Evolutionary conservation across 805 yeast genomes (phyloP).

Genomic region (Vanderwaltozyma yarrowii): DNA sequence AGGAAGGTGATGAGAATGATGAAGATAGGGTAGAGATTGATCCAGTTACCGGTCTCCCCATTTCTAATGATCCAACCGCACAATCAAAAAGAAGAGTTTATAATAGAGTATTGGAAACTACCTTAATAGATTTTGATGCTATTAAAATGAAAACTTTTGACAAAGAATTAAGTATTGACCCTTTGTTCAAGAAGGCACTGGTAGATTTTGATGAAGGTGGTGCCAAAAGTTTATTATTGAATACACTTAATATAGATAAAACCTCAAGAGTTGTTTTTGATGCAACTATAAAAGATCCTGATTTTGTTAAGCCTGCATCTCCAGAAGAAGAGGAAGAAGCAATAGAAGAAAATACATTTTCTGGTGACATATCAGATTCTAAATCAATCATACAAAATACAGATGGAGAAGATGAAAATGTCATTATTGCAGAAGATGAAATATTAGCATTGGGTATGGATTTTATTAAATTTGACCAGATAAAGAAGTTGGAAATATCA

Average conservation of each 20-base stretch:
- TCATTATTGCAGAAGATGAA: conserved; percentile 12
- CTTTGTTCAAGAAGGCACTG: conserved; percentile 61
- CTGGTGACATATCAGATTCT: no score
- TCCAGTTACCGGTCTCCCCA: conserved; percentile 27
- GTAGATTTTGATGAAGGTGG: conserved; percentile 82
- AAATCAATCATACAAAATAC: background rate
- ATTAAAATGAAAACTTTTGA: conserved; percentile 48
- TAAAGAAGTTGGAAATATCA: conserved; percentile 39
- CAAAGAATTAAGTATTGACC: conserved; percentile 59
- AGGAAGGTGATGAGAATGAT: conserved; percentile 14
- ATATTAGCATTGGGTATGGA: conserved; percentile 28
- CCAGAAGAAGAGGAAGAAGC: conserved; percentile 5
- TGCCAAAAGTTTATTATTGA: conserved; percentile 56
- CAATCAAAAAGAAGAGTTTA: conserved; percentile 19
- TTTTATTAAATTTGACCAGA: conserved; percentile 20
- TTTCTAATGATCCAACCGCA: conserved; percentile 18
- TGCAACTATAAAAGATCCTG: conserved; percentile 34
- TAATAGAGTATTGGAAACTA: conserved; percentile 31
- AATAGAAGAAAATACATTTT: conserved; percentile 1
- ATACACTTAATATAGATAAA: conserved; percentile 46
- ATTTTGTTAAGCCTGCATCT: conserved; percentile 3
- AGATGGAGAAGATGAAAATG: background rate
- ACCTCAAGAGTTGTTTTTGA: conserved; percentile 56
- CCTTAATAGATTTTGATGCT: conserved; percentile 41
- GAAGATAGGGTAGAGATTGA: conserved; percentile 24